Conservation (phyloP, 2,329 filamentous ascomycete genomes). For the Pyrenochaeta sp. region DNA sequence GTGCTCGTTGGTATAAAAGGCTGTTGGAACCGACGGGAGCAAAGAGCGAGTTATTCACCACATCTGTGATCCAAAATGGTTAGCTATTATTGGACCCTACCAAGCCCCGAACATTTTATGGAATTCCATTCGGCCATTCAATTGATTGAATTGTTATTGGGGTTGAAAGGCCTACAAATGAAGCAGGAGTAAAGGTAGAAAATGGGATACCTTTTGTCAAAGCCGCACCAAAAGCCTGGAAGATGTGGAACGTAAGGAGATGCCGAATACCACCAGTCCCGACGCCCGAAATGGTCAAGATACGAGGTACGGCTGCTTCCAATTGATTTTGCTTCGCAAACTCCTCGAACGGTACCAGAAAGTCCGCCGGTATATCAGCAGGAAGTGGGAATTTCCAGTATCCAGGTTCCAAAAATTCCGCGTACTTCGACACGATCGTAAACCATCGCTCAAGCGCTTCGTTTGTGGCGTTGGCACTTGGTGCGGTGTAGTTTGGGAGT, state of each 20-base stretch:
- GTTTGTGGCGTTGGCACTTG: slow-evolving; percentile 18
- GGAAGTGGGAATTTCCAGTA: slow-evolving; percentile 41
- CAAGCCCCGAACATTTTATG: too few species aligned
- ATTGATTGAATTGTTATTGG: too few species aligned
- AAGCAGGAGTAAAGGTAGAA: not conserved
- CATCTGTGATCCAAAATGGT: not conserved
- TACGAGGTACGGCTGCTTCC: slow-evolving; percentile 24
- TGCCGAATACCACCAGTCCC: slow-evolving; percentile 26
- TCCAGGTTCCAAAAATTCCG: slow-evolving; percentile 23
- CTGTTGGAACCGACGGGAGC: slow-evolving; percentile 25
- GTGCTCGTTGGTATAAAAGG: slow-evolving; percentile 30
- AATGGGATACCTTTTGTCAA: slow-evolving; percentile 13
- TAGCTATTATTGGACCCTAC: too few species aligned
- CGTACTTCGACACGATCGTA: slow-evolving; percentile 23
- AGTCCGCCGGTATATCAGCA: slow-evolving; percentile 53
- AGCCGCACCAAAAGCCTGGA: slow-evolving; percentile 28
- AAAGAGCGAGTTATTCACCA: slow-evolving; percentile 14
- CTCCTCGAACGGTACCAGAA: slow-evolving; percentile 58
- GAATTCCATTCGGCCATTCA: too few species aligned
- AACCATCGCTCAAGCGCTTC: slow-evolving; percentile 28
- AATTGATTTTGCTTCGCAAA: slow-evolving; percentile 56
- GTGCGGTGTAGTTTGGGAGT: slow-evolving; percentile 21
- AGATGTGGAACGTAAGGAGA: slow-evolving; percentile 22
- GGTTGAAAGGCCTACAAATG: too few species aligned
- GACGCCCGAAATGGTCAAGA: slow-evolving; percentile 24